Conservation (phyloP, 106 monocot genomes). For the Phalaenopsis aphrodite region DNA sequence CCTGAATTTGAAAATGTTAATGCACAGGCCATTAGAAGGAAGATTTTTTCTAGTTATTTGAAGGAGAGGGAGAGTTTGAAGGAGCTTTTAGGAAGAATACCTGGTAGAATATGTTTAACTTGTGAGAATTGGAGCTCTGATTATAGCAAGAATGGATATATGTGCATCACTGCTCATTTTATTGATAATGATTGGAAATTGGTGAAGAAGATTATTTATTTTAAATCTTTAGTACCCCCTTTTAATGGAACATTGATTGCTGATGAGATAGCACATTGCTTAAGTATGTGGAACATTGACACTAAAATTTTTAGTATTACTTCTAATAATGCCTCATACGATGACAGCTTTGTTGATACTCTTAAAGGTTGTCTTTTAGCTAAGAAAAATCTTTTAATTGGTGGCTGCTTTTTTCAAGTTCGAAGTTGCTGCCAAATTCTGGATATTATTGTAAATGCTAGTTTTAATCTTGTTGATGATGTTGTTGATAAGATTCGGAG, state of each 20-base stretch:
- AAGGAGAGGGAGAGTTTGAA: slow-evolving; percentile 6
- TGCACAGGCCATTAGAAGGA: background rate
- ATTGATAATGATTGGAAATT: slow-evolving; percentile 3
- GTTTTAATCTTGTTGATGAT: background rate
- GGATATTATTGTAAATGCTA: slow-evolving; percentile 14
- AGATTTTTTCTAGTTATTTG: slow-evolving; percentile 10
- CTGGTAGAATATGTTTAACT: slow-evolving; percentile 7
- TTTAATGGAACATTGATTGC: slow-evolving; percentile 2
- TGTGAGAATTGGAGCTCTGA: slow-evolving; percentile 7
- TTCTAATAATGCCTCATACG: background rate
- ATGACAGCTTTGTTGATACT: background rate
- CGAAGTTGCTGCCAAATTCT: slow-evolving; percentile 11
- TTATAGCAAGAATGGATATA: slow-evolving; percentile 3
- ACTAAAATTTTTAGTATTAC: slow-evolving; percentile 8
- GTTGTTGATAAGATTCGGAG: slow-evolving; percentile 12
- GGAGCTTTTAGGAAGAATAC: background rate
- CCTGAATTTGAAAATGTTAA: slow-evolving; percentile 7
- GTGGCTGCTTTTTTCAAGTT: slow-evolving; percentile 12
- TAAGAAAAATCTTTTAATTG: slow-evolving; percentile 4
- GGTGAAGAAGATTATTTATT: slow-evolving; percentile 5
- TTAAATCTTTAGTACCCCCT: slow-evolving; percentile 2
- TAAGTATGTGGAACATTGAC: slow-evolving; percentile 6
- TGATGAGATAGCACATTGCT: slow-evolving; percentile 3
- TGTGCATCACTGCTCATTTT: slow-evolving; percentile 9
- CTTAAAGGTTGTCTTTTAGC: background rate